Evolutionary conservation across 129 eudicot genomes (phyloP).

Genomic region (Apium graveolens): DNA sequence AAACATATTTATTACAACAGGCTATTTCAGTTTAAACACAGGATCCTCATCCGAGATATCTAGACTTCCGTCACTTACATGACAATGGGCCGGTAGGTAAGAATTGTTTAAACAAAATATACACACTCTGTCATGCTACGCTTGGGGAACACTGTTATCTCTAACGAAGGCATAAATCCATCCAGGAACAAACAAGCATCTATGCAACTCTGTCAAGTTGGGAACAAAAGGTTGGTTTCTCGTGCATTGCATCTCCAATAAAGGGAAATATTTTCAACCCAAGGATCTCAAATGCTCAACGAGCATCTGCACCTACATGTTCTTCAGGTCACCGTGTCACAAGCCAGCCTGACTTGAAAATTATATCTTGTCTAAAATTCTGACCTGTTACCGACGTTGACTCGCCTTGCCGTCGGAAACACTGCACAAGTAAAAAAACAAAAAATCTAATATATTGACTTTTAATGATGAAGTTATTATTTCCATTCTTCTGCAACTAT

Average conservation of each 20-base stretch:
- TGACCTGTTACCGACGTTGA: slow-evolving; percentile 84
- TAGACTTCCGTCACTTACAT: neutral
- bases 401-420: slow-evolving; percentile 94
- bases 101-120: neutral
- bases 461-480: neutral
- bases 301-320: neutral
- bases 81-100: neutral
- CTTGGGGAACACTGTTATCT: neutral
- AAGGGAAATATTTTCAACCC: neutral
- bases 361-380: slow-evolving; percentile 47
- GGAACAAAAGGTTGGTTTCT: neutral
- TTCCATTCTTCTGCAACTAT: slow-evolving; percentile 8
- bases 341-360: slow-evolving; percentile 73
- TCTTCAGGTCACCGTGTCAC: slow-evolving; percentile 40
- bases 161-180: neutral
- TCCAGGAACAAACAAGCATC: neutral
- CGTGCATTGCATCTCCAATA: neutral
- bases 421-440: slow-evolving; percentile 34
- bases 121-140: neutral
- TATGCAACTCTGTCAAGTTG: neutral
- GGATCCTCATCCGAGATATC: neutral
- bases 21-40: no score
- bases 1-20: neutral
- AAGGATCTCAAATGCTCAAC: neutral
- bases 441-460: neutral